Evolutionary conservation across 805 yeast species (phyloP).

Genomic region (Jamesozyma spencerorum): DNA sequence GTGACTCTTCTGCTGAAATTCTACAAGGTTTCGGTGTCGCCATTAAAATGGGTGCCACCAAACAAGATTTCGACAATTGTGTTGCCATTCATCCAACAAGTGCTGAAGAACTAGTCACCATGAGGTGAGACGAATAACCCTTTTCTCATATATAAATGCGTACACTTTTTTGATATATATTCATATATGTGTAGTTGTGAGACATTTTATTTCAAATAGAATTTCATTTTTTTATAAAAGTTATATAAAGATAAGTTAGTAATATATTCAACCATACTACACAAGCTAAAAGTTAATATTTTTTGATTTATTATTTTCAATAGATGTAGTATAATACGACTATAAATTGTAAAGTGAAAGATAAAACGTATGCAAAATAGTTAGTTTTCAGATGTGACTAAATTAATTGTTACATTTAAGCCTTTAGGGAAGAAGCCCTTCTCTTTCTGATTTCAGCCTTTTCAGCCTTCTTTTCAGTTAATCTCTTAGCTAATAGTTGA

Average conservation of each 20-base stretch:
- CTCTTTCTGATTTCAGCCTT: slow-evolving; percentile 98
- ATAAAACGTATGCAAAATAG: neutral
- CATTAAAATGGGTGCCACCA: slow-evolving; percentile 97
- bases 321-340: neutral
- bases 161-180: too few species aligned
- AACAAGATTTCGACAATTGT: slow-evolving; percentile 86
- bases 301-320: neutral
- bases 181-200: too few species aligned
- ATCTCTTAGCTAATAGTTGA: slow-evolving; percentile 94
- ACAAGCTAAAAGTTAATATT: neutral
- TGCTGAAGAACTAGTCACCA: slow-evolving; percentile 93
- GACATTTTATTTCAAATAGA: too few species aligned
- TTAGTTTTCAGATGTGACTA: neutral
- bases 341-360: too few species aligned
- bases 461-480: slow-evolving; percentile 96
- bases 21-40: slow-evolving; percentile 99
- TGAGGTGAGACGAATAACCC: slow-evolving; percentile 17
- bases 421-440: slow-evolving; percentile 98
- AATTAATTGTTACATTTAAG: slow-evolving; percentile 36
- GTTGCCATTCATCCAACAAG: slow-evolving; percentile 98
- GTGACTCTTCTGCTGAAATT: slow-evolving; percentile 85
- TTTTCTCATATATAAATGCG: too few species aligned
- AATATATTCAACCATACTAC: too few species aligned
- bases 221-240: too few species aligned
- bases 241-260: too few species aligned